A percentile compares a stretch with the other conserved stretches of the same genome.
phyloP scores from a whole-genome alignment of 108 stramenopile species.

The Chaetoceros tenuissimus region DNA sequence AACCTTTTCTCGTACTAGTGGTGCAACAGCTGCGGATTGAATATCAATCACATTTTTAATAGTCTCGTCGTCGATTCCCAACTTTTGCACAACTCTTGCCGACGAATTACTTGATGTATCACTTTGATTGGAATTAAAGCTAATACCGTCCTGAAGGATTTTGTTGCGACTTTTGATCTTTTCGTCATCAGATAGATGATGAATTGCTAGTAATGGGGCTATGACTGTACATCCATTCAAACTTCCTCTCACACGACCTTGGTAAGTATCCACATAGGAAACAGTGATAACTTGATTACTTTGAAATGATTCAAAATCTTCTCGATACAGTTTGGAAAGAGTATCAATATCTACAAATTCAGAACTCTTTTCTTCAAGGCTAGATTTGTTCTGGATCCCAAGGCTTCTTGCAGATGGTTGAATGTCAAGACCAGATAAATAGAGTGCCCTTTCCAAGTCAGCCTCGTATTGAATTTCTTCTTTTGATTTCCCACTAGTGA shows the following conservation, averaged over 20 bases:
- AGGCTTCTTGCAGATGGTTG: background rate
- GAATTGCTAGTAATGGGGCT: conserved; percentile 48
- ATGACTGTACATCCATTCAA: conserved; percentile 73
- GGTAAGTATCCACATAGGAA: conserved; percentile 56
- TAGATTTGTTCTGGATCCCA: background rate
- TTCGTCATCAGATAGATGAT: conserved; percentile 28
- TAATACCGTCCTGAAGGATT: background rate
- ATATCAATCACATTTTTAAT: conserved; percentile 48
- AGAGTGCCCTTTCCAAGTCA: conserved; percentile 37
- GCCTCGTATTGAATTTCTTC: conserved; percentile 3
- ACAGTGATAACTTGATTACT: conserved; percentile 25
- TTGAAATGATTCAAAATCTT: conserved; percentile 35
- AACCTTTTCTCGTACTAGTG: conserved; percentile 37
- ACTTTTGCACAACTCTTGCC: conserved; percentile 4
- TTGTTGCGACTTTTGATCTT: conserved; percentile 9
- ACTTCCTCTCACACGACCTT: conserved; percentile 45
- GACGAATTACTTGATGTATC: too few relatives aligned
- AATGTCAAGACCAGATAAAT: conserved; percentile 26
- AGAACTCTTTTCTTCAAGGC: conserved; percentile 2
- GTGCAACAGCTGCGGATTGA: conserved; percentile 31
- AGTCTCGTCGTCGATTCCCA: conserved; percentile 36
- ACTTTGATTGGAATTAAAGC: too few relatives aligned
- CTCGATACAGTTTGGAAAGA: conserved; percentile 22
- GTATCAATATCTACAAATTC: conserved; percentile 18
- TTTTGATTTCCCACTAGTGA: background rate